A percentile compares a stretch with the other conserved stretches of the same genome.
Conservation (phyloP, 129 eudicot species). For the Pseudognaphalium luteoalbum region DNA sequence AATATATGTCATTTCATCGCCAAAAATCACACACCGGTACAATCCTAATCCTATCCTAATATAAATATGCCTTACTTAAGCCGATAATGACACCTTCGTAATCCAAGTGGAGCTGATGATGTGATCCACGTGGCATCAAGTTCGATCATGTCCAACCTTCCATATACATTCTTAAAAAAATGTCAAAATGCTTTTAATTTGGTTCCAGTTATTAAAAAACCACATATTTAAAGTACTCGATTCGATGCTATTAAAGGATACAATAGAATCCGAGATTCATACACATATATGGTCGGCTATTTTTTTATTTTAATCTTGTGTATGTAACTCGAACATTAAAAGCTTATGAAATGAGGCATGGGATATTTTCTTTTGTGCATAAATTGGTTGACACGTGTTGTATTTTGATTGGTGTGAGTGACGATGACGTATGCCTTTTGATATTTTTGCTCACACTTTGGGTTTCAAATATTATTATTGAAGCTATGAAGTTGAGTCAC, state of each 20-base stretch:
- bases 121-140: slow-evolving; percentile 41
- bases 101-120: slow-evolving; percentile 39
- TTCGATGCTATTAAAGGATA: too few species aligned
- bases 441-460: too few species aligned
- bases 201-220: not conserved
- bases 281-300: not conserved
- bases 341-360: slow-evolving; percentile 3
- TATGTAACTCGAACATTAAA: not conserved
- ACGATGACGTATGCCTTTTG: not conserved
- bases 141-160: slow-evolving; percentile 26
- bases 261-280: not conserved
- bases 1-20: slow-evolving; percentile 14
- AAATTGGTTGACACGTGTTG: not conserved
- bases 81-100: slow-evolving; percentile 28
- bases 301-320: too few species aligned
- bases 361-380: not conserved
- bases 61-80: slow-evolving; percentile 32
- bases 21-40: slow-evolving; percentile 19
- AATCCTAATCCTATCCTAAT: too few species aligned
- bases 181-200: not conserved
- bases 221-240: not conserved
- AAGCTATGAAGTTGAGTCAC: slow-evolving; percentile 23
- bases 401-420: slow-evolving; percentile 2
- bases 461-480: too few species aligned
- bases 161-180: slow-evolving; percentile 29